A percentile compares a stretch with the other conserved stretches of the same genome.
Conservation (phyloP, 257 asterid genomes). For the Osmanthus fragrans region DNA sequence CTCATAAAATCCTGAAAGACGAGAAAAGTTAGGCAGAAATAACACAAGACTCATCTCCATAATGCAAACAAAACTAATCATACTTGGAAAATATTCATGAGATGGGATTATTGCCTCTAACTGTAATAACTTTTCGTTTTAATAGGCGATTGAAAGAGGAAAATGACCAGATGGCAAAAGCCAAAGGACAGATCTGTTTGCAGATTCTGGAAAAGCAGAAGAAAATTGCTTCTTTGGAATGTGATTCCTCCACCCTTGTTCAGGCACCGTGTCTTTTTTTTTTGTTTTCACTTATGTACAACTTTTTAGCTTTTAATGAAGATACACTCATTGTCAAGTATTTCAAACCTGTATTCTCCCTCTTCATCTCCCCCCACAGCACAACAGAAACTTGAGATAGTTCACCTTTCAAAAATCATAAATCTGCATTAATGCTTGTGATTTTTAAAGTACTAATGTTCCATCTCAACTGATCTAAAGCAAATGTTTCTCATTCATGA, state of each 20-base stretch:
- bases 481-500: too few species aligned
- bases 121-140: too few species aligned
- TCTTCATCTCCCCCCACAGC: neutral
- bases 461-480: too few species aligned
- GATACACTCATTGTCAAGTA: slow-evolving; percentile 1
- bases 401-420: too few species aligned
- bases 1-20: too few species aligned
- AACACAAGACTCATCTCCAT: too few species aligned
- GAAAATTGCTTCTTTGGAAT: slow-evolving; percentile 52
- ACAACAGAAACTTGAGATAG: neutral
- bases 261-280: slow-evolving; percentile 42
- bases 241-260: slow-evolving; percentile 59
- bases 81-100: too few species aligned
- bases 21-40: too few species aligned
- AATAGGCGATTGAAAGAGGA: slow-evolving; percentile 58
- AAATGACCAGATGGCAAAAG: slow-evolving; percentile 44
- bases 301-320: slow-evolving; percentile 3
- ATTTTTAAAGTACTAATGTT: too few species aligned
- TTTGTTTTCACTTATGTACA: neutral
- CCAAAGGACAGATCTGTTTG: slow-evolving; percentile 53
- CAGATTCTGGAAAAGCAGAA: slow-evolving; percentile 65
- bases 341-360: neutral
- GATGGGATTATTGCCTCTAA: too few species aligned
- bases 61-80: too few species aligned
- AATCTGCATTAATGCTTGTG: too few species aligned